Evolutionary conservation across 106 monocot species (phyloP).

Genomic region (Ottelia alismoides): DNA sequence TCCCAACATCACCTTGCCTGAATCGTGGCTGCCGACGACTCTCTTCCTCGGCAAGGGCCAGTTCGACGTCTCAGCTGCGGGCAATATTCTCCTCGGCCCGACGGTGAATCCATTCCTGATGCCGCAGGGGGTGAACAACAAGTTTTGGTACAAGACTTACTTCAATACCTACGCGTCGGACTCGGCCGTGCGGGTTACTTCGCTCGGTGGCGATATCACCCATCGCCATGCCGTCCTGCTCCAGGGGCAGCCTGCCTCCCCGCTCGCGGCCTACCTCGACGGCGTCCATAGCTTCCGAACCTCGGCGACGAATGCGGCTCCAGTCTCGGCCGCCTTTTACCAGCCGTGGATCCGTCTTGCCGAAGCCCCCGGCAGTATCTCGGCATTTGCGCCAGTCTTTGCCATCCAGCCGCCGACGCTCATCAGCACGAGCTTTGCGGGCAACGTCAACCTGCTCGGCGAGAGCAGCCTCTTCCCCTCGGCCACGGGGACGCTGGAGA

Average conservation of each 20-base stretch:
- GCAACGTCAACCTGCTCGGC: background rate
- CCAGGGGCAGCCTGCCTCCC: too few species aligned
- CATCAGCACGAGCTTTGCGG: background rate
- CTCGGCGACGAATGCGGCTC: background rate
- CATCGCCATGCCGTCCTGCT: too few species aligned
- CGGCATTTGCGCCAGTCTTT: background rate
- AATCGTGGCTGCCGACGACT: background rate
- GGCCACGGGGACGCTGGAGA: background rate
- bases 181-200: background rate
- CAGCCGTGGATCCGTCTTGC: background rate
- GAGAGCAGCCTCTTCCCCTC: background rate
- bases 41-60: background rate
- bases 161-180: background rate
- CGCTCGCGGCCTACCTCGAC: background rate
- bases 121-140: background rate
- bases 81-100: background rate
- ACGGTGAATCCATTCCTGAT: background rate
- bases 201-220: background rate
- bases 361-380: background rate
- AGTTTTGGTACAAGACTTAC: background rate
- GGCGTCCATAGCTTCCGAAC: background rate
- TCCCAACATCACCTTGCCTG: background rate
- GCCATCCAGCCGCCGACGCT: background rate
- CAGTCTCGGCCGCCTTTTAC: background rate
- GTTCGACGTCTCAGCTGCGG: background rate